Evolutionary conservation across 176 grass and related monocot genomes (phyloP).

Genomic region (Ananas comosus): DNA sequence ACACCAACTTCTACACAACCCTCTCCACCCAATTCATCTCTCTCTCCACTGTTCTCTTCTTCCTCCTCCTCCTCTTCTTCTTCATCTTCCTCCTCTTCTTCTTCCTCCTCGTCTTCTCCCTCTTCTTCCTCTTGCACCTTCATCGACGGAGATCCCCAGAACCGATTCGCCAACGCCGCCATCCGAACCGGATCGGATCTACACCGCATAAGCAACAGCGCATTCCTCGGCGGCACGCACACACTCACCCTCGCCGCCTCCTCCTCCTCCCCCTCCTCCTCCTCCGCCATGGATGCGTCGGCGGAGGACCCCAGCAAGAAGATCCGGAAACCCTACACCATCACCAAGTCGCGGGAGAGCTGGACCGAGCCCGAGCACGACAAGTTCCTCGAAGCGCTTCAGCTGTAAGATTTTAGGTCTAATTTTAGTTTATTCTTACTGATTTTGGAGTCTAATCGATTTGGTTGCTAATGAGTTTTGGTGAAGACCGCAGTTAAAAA

Average conservation of each 20-base stretch:
- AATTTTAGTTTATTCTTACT: neutral
- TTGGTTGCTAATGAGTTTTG: neutral
- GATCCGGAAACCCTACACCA: conserved; percentile 11
- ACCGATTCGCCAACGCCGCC: conserved; percentile 56
- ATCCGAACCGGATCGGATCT: conserved; percentile 84
- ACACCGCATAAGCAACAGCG: conserved; percentile 88
- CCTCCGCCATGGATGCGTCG: conserved; percentile 26
- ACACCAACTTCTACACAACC: neutral
- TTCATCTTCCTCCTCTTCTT: conserved; percentile 7
- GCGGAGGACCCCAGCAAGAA: conserved; percentile 6
- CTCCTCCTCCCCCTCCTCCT: conserved; percentile 51
- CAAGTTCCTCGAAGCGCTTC: conserved; percentile 10
- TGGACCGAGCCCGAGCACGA: conserved; percentile 14
- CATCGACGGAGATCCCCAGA: conserved; percentile 72
- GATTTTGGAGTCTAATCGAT: neutral
- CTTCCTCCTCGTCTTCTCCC: conserved; percentile 13
- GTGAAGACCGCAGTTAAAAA: too few relatives aligned
- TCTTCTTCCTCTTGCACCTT: conserved; percentile 38
- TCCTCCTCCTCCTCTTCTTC: neutral
- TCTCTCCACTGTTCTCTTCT: conserved; percentile 9
- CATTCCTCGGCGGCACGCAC: conserved; percentile 85
- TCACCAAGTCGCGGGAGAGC: conserved; percentile 14
- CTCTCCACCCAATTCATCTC: neutral
- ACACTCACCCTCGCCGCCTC: conserved; percentile 69
- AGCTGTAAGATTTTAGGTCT: neutral